Base-by-base conservation (phyloP, 768 basidiomycete species). In the Lactarius pseudohatsudake region DNA sequence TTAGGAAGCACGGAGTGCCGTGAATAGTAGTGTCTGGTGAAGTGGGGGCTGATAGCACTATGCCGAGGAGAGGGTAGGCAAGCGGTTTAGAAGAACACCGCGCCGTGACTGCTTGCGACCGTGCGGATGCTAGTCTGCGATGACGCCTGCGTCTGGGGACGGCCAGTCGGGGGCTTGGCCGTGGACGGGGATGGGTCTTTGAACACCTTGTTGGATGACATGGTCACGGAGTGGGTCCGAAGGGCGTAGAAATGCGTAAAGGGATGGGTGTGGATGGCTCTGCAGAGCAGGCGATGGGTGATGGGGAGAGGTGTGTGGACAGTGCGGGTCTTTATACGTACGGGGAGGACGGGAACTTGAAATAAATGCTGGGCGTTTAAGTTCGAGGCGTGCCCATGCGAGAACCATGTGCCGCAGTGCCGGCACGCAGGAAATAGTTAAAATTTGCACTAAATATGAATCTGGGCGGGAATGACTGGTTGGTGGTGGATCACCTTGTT, bases 111-210 rank as follows among this genome's bases (percentile, higher is more conserved):
- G 50, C 62, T 67, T 4, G 66, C 66, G 53, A 41, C 47, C 53
- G 66, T n/a, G 53, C 66, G 66, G 53, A 67, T 64, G 36, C 50
- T 59, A 4, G 66, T 56, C 56, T 67, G 66, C 38, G 66, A 54
- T 16, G 66, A 59, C 7, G 62, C 59, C 43, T 67, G 66, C n/a
- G 66, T 59, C 62, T 64, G 62, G 22, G 65, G 45, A 30, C 63
- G 40, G 15, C 57, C 22, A 47, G 53, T 59, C 20, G 66, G 26
- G 15, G 66, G 66, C 41, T 67, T 67, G 28, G 50, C 30, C 9
- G 66, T 36, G 26, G 65, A 63, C 18, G 64, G 64, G 53, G 66
- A 54, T 5, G 66, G 58, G n/a, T 67, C 66, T 28, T 67, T 67
- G 66, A 59, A 57, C 34, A 38, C 1, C 41, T 36, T 67, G 47